Evolutionary conservation across 805 yeast species (phyloP), one percentile per base, ranked within the genome.

Genomic region (Lachancea sp.): DNA sequence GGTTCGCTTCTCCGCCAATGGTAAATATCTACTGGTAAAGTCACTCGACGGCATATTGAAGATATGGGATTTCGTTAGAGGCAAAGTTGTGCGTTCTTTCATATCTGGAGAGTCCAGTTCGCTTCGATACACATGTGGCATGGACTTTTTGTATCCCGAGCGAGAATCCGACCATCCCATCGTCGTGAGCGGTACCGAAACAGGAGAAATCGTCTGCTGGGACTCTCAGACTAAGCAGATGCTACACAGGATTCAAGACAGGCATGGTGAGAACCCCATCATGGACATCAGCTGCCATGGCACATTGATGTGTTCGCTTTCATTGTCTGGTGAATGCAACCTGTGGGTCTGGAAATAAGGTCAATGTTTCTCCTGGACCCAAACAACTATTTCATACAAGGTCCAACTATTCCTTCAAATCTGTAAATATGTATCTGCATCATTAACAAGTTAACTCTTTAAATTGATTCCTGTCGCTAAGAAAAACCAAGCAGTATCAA

Each of bases 61-160:
- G 48, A 59, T 90, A 30, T 90, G 96, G 96, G 93, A 88, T 63
- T 88, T 85, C 63, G 78, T 86, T 77, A 74, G 78, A 52, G 86
- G 87, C 56, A 75, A 74, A 51, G 90, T 87, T 19, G 84, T 87
- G 29, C 86, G 88, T 60, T 86, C 95, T 0, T 84, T 73, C 55
- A 16, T 45, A 49, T 15, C 41, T 36, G 30, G 40, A 36, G 38
- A 43, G 27, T 40, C 47, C 37, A 35, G 47, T 37, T 34, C 44
- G 32, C 44, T 54, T 44, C 49, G 49, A 19, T 55, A 58, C 37
- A 55, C 59, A 1, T 60, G 63, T 46, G 66, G 65, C 2, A 55
- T 56, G 53, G 60, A 54, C 40, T 52, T 59, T 36, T 40, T 59
- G 5, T 57, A 59, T 39, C 56, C 60, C 13, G 43, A 26, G 9